Evolutionary conservation across 2,329 filamentous ascomycete genomes (phyloP), one percentile per base, ranked within the genome.

Genomic region (Graphilbum sp.): DNA sequence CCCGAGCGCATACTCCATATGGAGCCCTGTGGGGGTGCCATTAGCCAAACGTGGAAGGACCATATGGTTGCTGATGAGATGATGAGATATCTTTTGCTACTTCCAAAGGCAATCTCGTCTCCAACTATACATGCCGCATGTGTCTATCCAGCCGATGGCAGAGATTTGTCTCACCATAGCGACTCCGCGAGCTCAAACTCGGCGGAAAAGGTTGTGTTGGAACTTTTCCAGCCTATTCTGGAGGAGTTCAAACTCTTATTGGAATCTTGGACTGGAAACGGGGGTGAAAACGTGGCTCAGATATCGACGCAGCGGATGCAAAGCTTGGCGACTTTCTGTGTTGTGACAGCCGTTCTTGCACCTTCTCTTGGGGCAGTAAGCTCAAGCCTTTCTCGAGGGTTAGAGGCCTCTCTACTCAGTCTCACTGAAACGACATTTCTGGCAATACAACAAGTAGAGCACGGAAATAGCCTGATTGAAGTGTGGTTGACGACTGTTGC

Each of bases 11-110:
- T 48, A 9, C 43, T 42, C 2, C 49, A 53, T 3, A 52, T 58
- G 13, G 51, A 57, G 23, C 51, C 59, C 2, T 63, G 64, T n/a
- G 64, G 66, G 7, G 66, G 67, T 0, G 46, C 58, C 2, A 57
- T 74, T 31, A 56, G 58, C 10, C 65, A 71, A 41, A 59, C 63
- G 2, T 63, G 67, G 59, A 61, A 57, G 41, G 49, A 56, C 2
- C 59, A 68, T 13, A 49, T 52, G 20, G 58, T 64, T 32, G 60
- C 58, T 11, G 57, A 62, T 33, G 48, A 53, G 7, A 58, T 71
- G 41, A 59, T 67, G 29, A 58, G 62, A 34, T 79, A 77, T 43
- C 57, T 76, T 5, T 56, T 78, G 2, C 58, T 76, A 2, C 54
- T 76, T 11, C 58, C 64, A 2, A 53, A 57, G 15, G 42, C 48